Conservation (phyloP, 345 rosid genomes). For the Ceriops decandra region DNA sequence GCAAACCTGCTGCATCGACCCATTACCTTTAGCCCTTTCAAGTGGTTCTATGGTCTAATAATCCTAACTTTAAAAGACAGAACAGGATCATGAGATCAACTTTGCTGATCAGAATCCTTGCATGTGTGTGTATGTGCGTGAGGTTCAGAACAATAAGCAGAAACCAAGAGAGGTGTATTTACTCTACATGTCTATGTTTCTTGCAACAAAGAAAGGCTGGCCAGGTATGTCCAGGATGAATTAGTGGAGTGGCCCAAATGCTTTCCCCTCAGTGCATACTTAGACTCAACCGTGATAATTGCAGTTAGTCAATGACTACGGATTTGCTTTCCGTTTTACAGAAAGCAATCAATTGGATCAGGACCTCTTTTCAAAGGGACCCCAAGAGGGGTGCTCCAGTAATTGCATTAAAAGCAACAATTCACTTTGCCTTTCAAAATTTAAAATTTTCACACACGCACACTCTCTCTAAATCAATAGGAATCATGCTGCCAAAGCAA, state of each 20-base stretch:
- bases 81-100: neutral
- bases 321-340: neutral
- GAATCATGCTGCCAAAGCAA: constrained; percentile 54
- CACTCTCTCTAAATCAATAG: constrained; percentile 30
- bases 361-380: constrained; percentile 13
- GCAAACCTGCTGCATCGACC: neutral
- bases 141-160: too few species aligned
- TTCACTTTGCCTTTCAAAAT: constrained; percentile 47
- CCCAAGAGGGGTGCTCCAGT: constrained; percentile 35
- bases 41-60: neutral
- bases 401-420: constrained; percentile 48
- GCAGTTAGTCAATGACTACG: too few species aligned
- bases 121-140: too few species aligned
- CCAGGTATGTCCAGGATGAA: constrained; percentile 26
- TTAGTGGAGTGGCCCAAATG: neutral
- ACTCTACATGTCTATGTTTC: constrained; percentile 22
- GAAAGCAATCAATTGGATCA: constrained; percentile 11
- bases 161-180: neutral
- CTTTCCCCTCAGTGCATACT: neutral
- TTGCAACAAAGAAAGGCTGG: constrained; percentile 26
- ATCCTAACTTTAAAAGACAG: neutral
- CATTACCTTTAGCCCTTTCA: neutral
- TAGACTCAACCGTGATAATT: too few species aligned
- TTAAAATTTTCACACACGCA: constrained; percentile 16
- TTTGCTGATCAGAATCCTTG: too few species aligned